Conservation (phyloP, 2,329 filamentous ascomycete genomes). For the Pyricularia pennisetigena region DNA sequence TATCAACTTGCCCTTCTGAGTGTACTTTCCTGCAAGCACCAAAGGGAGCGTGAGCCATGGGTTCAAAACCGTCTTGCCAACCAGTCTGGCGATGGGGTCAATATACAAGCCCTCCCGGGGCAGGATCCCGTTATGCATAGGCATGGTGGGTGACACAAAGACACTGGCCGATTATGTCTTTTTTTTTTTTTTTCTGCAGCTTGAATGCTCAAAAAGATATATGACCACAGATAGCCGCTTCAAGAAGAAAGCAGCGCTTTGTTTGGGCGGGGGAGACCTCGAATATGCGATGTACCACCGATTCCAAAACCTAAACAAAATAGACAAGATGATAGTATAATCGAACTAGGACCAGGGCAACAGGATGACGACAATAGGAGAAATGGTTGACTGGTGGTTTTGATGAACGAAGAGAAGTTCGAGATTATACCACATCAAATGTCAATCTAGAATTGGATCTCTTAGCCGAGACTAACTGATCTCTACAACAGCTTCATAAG, state of each 20-base stretch:
- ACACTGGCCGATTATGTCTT: no score
- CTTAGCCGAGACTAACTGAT: background rate
- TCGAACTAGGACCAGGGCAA: background rate
- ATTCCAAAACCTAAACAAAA: no score
- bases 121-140: constrained; percentile 39
- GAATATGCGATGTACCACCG: no score
- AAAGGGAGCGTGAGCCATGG: constrained; percentile 55
- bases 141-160: constrained; percentile 21
- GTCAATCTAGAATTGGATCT: background rate
- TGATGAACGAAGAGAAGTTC: background rate
- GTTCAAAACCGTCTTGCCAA: constrained; percentile 54
- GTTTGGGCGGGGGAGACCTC: no score
- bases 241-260: no score
- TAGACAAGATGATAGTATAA: background rate
- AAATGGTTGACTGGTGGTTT: no score
- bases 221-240: background rate
- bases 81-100: constrained; percentile 47
- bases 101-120: constrained; percentile 49
- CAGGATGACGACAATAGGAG: background rate
- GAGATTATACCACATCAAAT: background rate
- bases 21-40: constrained; percentile 52
- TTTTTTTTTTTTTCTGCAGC: no score
- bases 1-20: constrained; percentile 47
- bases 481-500: background rate
- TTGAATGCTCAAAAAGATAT: background rate